Conservation (phyloP, 176 grass and related monocot species). For the Triticum turgidum region DNA sequence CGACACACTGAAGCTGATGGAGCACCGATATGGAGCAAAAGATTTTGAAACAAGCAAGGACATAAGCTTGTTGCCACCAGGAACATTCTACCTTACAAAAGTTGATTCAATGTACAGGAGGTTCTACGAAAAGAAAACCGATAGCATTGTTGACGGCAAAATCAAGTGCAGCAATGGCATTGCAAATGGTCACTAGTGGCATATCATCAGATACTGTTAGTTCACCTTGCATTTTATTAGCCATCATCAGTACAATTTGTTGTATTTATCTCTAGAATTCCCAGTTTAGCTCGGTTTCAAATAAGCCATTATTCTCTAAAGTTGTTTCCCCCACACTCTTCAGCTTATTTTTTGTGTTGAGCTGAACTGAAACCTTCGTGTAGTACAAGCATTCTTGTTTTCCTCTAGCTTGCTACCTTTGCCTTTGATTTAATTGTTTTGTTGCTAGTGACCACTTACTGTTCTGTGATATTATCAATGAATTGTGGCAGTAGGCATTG, state of each 20-base stretch:
- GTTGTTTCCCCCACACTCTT: not conserved
- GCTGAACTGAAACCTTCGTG: not conserved
- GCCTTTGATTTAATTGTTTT: not conserved
- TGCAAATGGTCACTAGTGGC: constrained; percentile 27
- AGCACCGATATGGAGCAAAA: constrained; percentile 74
- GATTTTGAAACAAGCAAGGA: constrained; percentile 74
- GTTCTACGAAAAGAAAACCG: constrained; percentile 56
- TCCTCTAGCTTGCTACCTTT: not conserved
- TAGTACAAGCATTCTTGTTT: not conserved
- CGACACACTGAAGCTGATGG: constrained; percentile 74
- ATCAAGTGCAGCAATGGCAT: constrained; percentile 27
- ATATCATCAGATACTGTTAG: not conserved
- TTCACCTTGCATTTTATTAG: not conserved
- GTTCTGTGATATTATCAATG: not conserved
- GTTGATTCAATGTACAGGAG: constrained; percentile 85
- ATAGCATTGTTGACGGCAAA: not conserved
- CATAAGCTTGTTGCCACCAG: constrained; percentile 60
- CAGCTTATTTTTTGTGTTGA: constrained; percentile 22
- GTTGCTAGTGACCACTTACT: not conserved
- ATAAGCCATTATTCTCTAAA: constrained; percentile 1
- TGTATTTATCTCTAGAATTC: constrained; percentile 14
- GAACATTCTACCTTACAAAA: constrained; percentile 78
- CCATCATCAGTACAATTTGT: not conserved
- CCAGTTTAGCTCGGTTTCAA: not conserved
- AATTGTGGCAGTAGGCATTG: not conserved